These are phyloP conservation scores for Dentipellis sp. DNA, from an alignment of 768 basidiomycete genomes.

Conservation along the genomic window DNA sequence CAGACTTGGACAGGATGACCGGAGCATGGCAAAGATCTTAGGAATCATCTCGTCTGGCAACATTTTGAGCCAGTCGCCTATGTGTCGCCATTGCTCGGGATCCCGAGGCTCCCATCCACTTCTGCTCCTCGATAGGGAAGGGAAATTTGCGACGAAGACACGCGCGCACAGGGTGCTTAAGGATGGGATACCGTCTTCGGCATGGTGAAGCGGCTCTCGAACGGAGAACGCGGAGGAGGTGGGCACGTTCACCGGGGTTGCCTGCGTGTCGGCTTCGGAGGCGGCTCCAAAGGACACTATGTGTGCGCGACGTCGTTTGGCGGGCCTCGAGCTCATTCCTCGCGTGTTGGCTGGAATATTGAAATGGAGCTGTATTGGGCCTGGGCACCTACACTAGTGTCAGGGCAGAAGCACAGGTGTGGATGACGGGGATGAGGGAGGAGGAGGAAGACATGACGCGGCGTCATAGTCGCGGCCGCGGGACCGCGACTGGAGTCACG, in stretches of 20 bases:
- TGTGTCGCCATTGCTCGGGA: slow-evolving; percentile 7
- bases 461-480: too few species aligned
- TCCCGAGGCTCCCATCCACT: slow-evolving; percentile 26
- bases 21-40: slow-evolving; percentile 42
- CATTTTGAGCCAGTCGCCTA: slow-evolving; percentile 30
- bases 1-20: slow-evolving; percentile 37
- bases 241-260: slow-evolving; percentile 28
- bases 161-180: slow-evolving; percentile 43
- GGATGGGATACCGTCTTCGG: slow-evolving; percentile 26
- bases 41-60: slow-evolving; percentile 46
- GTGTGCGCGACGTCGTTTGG: slow-evolving; percentile 22
- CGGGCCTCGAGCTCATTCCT: not conserved
- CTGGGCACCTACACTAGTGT: too few species aligned
- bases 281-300: slow-evolving; percentile 31
- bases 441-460: too few species aligned
- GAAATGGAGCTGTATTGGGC: too few species aligned
- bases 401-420: too few species aligned
- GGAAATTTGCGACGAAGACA: slow-evolving; percentile 38
- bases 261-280: slow-evolving; percentile 33
- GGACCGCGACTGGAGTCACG: too few species aligned
- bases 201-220: slow-evolving; percentile 16
- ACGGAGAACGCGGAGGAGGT: slow-evolving; percentile 45
- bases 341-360: too few species aligned
- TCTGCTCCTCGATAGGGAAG: slow-evolving; percentile 29
- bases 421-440: too few species aligned